phyloP scores from a whole-genome alignment of 371 early-diverging fungal genomes.

The Vairimorpha ceranae region DNA sequence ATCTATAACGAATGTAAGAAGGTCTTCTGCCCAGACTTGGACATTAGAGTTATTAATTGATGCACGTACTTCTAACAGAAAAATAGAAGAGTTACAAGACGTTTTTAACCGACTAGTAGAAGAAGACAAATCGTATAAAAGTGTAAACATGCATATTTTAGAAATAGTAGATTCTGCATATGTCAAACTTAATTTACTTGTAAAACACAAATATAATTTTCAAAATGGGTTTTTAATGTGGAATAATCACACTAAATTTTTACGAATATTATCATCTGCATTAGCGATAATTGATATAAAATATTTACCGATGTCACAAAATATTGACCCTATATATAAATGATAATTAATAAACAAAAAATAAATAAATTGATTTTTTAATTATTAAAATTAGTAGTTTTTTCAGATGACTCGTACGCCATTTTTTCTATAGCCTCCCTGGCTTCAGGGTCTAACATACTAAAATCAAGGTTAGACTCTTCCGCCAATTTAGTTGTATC shows the following conservation, averaged over 20 bases:
- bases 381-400: no score
- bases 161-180: conserved; percentile 43
- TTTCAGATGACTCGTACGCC: background rate
- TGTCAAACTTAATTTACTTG: conserved; percentile 37
- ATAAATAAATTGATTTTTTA: no score
- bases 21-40: conserved; percentile 57
- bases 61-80: conserved; percentile 9
- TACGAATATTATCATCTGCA: conserved; percentile 25
- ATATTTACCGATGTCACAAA: background rate
- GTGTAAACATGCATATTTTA: conserved; percentile 8
- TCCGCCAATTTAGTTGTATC: conserved; percentile 20
- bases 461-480: conserved; percentile 8
- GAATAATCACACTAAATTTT: conserved; percentile 59
- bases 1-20: conserved; percentile 56
- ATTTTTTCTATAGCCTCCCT: conserved; percentile 25
- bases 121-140: conserved; percentile 39
- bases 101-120: conserved; percentile 43
- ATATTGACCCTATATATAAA: background rate
- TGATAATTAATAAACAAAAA: background rate
- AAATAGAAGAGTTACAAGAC: conserved; percentile 20
- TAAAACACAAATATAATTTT: conserved; percentile 61
- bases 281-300: conserved; percentile 19
- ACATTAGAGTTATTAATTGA: conserved; percentile 42
- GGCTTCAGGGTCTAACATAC: conserved; percentile 26
- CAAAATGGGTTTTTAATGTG: conserved; percentile 63